Conservation (phyloP, 768 basidiomycete genomes). For the Tephrocybe sp. region DNA sequence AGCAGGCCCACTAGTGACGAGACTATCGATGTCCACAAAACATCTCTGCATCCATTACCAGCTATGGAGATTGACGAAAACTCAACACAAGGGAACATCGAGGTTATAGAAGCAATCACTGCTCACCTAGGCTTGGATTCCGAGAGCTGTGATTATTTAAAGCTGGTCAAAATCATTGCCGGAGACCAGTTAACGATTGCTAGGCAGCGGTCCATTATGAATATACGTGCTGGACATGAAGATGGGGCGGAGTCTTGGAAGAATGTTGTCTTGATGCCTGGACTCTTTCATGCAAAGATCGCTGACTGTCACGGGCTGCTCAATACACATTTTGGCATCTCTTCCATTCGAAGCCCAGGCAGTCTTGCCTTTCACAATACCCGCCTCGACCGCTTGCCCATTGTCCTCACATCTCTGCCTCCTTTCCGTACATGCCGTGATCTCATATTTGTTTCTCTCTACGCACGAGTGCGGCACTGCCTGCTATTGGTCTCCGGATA, state of each 20-base stretch:
- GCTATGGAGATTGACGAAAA: too few species aligned
- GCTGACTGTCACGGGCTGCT: conserved; percentile 28
- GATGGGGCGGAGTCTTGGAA: conserved; percentile 20
- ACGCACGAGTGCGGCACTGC: conserved; percentile 32
- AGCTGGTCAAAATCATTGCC: too few species aligned
- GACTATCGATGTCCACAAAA: too few species aligned
- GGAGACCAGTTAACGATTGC: too few species aligned
- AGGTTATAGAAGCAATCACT: too few species aligned
- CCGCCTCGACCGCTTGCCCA: conserved; percentile 30
- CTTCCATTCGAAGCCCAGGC: conserved; percentile 25
- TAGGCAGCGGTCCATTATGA: conserved; percentile 2
- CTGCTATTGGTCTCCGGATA: conserved; percentile 24
- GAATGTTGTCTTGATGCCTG: conserved; percentile 28
- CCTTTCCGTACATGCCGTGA: conserved; percentile 33
- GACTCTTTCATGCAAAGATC: conserved; percentile 38
- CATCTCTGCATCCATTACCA: too few species aligned
- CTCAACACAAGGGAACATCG: too few species aligned
- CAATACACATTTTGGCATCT: conserved; percentile 30
- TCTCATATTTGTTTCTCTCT: conserved; percentile 32
- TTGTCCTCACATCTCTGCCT: conserved; percentile 31
- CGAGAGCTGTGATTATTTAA: too few species aligned
- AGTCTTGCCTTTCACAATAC: conserved; percentile 34
- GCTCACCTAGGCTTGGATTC: too few species aligned
- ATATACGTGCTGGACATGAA: conserved; percentile 29
- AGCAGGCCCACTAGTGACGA: too few species aligned